These are phyloP conservation scores for Aspergillus ochraceus DNA, from an alignment of 2,329 filamentous ascomycete species.

Conservation along the genomic window DNA sequence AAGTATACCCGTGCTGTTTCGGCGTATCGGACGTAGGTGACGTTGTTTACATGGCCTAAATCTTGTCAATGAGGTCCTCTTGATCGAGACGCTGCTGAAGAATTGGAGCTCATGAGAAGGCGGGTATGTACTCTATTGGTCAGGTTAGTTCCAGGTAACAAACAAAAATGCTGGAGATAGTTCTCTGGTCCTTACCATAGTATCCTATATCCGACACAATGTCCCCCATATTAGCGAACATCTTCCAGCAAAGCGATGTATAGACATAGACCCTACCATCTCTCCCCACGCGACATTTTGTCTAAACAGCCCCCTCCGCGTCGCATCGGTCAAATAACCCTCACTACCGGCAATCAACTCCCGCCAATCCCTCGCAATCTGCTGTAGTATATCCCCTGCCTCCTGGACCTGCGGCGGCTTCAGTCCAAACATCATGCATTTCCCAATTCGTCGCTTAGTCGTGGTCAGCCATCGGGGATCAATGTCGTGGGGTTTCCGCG, in stretches of 20 bases:
- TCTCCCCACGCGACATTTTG: conserved; percentile 81
- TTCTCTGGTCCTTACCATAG: conserved; percentile 41
- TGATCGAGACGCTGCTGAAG: not conserved
- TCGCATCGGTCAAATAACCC: conserved; percentile 67
- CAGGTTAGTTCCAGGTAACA: conserved; percentile 2
- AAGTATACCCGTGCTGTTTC: conserved; percentile 80
- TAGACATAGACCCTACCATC: conserved; percentile 57
- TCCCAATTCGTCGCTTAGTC: conserved; percentile 66
- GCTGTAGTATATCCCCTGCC: conserved; percentile 60
- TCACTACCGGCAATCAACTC: conserved; percentile 71
- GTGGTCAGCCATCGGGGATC: conserved; percentile 69
- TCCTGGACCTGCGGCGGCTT: conserved; percentile 56
- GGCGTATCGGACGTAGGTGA: conserved; percentile 78
- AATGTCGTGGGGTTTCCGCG: conserved; percentile 30
- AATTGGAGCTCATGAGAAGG: not conserved
- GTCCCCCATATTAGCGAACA: conserved; percentile 19
- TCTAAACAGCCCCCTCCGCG: conserved; percentile 62
- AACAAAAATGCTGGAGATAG: not conserved
- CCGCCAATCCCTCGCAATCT: conserved; percentile 67
- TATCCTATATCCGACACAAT: conserved; percentile 35
- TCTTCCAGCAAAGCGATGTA: not conserved
- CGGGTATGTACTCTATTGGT: conserved; percentile 26
- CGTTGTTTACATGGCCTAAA: conserved; percentile 80
- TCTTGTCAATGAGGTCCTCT: not conserved
- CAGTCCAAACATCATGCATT: conserved; percentile 74